These are phyloP conservation scores for Maudiozyma serrabonitensis DNA, from an alignment of 805 yeast genomes.

Conservation along the genomic window DNA sequence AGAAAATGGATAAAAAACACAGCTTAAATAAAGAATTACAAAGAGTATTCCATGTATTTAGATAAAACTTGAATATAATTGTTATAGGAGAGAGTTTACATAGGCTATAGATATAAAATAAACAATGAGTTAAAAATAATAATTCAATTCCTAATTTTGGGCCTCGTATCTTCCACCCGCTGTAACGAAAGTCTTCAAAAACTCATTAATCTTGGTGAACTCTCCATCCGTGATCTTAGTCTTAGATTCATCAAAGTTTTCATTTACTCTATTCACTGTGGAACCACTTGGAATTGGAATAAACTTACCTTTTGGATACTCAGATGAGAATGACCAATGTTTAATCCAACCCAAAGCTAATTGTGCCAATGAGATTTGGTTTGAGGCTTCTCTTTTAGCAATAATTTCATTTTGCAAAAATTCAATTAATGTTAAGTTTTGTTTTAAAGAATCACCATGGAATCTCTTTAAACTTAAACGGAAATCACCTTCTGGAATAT, in stretches of 20 bases:
- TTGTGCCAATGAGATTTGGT: conserved; percentile 49
- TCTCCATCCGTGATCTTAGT: conserved; percentile 47
- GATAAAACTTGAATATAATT: too few relatives aligned
- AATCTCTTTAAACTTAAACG: conserved; percentile 48
- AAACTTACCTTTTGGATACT: conserved; percentile 38
- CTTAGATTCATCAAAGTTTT: conserved; percentile 39
- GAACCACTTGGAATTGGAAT: conserved; percentile 80
- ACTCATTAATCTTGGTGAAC: conserved; percentile 40
- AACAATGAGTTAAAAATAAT: background rate
- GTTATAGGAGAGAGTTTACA: too few relatives aligned
- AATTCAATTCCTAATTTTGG: too few relatives aligned
- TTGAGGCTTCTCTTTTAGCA: conserved; percentile 42
- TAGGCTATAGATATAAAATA: background rate
- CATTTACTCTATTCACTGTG: conserved; percentile 46
- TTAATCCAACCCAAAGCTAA: conserved; percentile 60
- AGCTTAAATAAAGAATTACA: too few relatives aligned
- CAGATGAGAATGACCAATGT: conserved; percentile 30
- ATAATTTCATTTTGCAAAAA: conserved; percentile 36
- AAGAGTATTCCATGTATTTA: too few relatives aligned
- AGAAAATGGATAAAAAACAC: too few relatives aligned
- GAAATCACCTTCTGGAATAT: conserved; percentile 48
- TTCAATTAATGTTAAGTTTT: conserved; percentile 43
- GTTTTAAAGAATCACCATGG: conserved; percentile 42
- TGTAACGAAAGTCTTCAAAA: conserved; percentile 36
- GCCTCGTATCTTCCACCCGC: conserved; percentile 46